A percentile compares a stretch with the other conserved stretches of the same genome.
Evolutionary conservation across 805 yeast genomes (phyloP).

Genomic region (Zygotorulaspora chibaensis): DNA sequence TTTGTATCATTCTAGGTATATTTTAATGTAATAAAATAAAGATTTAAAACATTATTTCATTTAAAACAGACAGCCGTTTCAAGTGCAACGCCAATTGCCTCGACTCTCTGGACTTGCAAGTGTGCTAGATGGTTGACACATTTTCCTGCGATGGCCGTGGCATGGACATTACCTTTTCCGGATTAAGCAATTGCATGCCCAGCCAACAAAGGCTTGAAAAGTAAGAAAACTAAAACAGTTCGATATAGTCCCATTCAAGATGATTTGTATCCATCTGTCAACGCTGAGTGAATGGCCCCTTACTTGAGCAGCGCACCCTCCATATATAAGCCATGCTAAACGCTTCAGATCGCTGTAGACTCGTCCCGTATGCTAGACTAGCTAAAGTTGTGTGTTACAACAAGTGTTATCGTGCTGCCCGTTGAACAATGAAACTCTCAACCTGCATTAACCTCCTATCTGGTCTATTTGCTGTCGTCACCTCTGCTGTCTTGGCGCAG

Average conservation of each 20-base stretch:
- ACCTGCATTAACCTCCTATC: background rate
- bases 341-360: no score
- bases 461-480: background rate
- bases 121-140: background rate
- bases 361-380: no score
- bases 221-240: background rate
- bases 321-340: no score
- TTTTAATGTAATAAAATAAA: conserved; percentile 1
- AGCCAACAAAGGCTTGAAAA: background rate
- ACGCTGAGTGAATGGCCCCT: background rate
- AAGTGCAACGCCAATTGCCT: background rate
- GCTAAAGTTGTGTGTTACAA: no score
- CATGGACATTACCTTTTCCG: conserved; percentile 1
- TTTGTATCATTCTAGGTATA: conserved; percentile 1
- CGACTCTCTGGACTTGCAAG: background rate
- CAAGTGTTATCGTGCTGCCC: background rate
- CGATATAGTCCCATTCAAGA: background rate
- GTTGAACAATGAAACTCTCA: background rate
- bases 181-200: conserved; percentile 6
- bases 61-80: no score
- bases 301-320: no score
- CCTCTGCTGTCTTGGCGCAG: background rate
- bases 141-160: background rate
- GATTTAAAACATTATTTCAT: background rate
- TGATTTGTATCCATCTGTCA: background rate